Evolutionary conservation across 2,329 filamentous ascomycete species (phyloP), one percentile per base, ranked within the genome.

Genomic region (Colletotrichum theobromicola): DNA sequence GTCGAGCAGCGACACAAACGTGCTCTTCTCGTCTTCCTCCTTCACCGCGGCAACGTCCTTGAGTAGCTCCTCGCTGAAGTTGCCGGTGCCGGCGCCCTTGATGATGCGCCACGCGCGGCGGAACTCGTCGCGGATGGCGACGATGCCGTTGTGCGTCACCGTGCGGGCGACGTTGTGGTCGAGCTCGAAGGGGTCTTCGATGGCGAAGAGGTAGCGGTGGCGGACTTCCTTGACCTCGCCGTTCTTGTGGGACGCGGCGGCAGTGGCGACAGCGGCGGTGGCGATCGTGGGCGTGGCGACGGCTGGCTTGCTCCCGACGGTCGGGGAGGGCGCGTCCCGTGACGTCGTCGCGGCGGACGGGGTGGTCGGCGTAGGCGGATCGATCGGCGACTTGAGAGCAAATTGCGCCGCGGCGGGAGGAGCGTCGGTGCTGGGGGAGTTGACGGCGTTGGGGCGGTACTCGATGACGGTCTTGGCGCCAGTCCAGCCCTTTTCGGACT

Each of bases 121-220:
- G 80, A 98, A 97, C 83, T 98, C 95, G 78, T 97, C 93, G 53
- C 94, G 89, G 74, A 98, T 97, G 1, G 93, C 90, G 2, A 94
- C 93, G 76, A 98, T 94, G 3, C 95, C 95, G 75, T 92, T 90
- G 79, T 96, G 94, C 8, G 93, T 95, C 1, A 98, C 95, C 0
- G 95, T 98, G 64, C 95, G 89, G 4, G 94, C 96, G 37, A 98
- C 94, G 78, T 98, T 98, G 83, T 98, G 95, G 53, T 95, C 93
- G 3, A 92, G 84, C 85, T 98, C 95, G 79, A 98, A 98, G 0
- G 96, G 96, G 81, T 98, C 96, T 81, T 98, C 96, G 75, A 98
- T 96, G 35, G 95, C 94, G 77, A 98, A 94, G 6, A 98, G 89
- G 82, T 95, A 98, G 15, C 95, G 91, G 79, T 95, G 91, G 3